Base-by-base conservation (phyloP, 202 grass and related monocot species). In the Setaria viridis region DNA sequence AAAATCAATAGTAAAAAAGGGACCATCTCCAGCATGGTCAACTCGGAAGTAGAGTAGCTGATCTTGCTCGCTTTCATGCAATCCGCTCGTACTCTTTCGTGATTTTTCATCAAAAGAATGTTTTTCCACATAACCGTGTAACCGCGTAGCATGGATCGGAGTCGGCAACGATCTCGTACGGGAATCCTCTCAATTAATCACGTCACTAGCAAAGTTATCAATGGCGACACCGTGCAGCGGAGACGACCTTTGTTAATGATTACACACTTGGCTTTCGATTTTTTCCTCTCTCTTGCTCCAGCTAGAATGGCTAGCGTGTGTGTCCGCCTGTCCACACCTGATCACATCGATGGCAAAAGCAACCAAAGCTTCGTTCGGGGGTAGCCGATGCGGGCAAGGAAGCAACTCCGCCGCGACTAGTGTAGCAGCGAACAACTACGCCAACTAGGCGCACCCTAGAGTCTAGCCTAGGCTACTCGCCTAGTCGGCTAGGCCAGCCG, bases 371-470 rank as follows among this genome's bases (percentile, higher is more conserved):
- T 1, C 57, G 57, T 6, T 5, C 51, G 39, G 39, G 68, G 45
- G 57, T 79, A 74, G 47, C 47, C 85, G 60, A 71, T 46, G 81
- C 87, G 81, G 80, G 65, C 64, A 65, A 79, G 51, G 30, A 67
- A 37, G 70, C 62, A 76, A 81, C 67, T 54, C 84, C 43, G 45
- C 19, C 6, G 13, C 12, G 11, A 50, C 3, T 12, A 21, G 39
- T n/a, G 39, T 5, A 41, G 39, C 39, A 84, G 62, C 82, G 62
- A 71, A 21, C 19, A 53, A 69, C 20, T 56, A 56, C 50, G 79
- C 64, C 71, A 77, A 67, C 60, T 55, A 49, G 54, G 75, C 21
- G 29, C 25, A 25, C 25, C 25, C 25, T 25, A 25, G 25, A 25
- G 25, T 25, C 25, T 25, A 25, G 25, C 25, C 25, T 25, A 25